Conservation (phyloP, 148 eudicot species). For the Arctostaphylos glauca region DNA sequence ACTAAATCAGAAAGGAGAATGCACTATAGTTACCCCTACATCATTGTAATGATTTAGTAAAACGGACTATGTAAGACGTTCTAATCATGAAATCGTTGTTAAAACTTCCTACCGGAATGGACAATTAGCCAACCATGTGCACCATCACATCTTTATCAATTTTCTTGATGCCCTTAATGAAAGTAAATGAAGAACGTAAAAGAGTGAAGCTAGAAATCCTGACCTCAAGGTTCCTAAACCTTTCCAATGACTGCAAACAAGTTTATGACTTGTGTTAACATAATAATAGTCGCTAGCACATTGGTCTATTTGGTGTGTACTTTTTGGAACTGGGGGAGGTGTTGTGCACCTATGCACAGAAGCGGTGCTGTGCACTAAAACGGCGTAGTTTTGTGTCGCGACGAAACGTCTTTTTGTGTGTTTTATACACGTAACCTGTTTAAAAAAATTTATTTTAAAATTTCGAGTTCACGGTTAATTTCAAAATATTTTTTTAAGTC, state of each 20-base stretch:
- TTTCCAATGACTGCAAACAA: neutral
- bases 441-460: too few species aligned
- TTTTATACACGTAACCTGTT: too few species aligned
- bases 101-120: constrained; percentile 1
- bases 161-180: neutral
- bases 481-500: too few species aligned
- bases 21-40: neutral
- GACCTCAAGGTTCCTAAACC: neutral
- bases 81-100: neutral
- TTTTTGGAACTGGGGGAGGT: too few species aligned
- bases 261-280: neutral
- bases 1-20: neutral
- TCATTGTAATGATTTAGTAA: neutral
- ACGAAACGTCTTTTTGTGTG: too few species aligned
- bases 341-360: too few species aligned
- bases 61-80: neutral
- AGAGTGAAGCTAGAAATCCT: neutral
- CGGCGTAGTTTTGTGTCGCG: too few species aligned
- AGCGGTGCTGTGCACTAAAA: too few species aligned
- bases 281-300: neutral
- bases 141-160: neutral
- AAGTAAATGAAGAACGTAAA: neutral
- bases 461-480: too few species aligned
- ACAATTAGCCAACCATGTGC: neutral
- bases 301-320: neutral